Base-by-base conservation (phyloP, 257 asterid species). In the Fraxinus excelsior region DNA sequence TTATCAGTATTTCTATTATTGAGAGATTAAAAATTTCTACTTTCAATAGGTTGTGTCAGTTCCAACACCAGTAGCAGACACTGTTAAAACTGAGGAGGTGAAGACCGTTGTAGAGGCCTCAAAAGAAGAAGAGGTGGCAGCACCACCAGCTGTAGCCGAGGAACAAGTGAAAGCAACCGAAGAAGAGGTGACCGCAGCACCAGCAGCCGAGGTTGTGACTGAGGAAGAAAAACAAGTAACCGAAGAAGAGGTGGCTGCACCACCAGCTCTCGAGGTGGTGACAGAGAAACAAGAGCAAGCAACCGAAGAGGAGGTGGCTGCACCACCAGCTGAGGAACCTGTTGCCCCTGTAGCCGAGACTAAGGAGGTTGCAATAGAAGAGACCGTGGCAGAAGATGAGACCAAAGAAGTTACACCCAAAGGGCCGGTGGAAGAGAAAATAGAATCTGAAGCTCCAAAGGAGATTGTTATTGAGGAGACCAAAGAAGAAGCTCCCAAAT, bases 31-130 rank as follows among this genome's bases (percentile, higher is more conserved):
- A 40, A 26, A 13, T 12, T 12, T 38, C 14, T 7, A 26, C 2
- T 26, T 51, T 67, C 58, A 3, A 64, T 77, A 91, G 97, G 91
- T 90, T 82, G 87, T 81, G 21, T 80, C 93, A 19, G 81, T 73
- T 49, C 81, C 86, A 25, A 69, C 68, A 35, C 73, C 87, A 51
- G 78, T 40, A 13, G 23, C 79, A 37, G 80, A 83, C 78, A 38
- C 12, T n/a, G 65, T 56, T 19, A n/a, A 19, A 56, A 56, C 26
- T 56, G 65, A 56, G 65, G 13, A n/a, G 12, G 58, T 46, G 58
- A 46, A 46, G 58, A 16, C 21, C 7, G n/a, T 46, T 13, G 21
- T 14, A 46, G 8, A 46, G 21, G 58, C 21, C 58, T 46, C 65
- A 56, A 56, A 56, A 23, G 68, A 26, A 62, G 68, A 26, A 26